A percentile compares a stretch with the other conserved stretches of the same genome.
Evolutionary conservation across 1,139 yeast genomes (phyloP).

Genomic region (Zygosaccharomyces sapae): DNA sequence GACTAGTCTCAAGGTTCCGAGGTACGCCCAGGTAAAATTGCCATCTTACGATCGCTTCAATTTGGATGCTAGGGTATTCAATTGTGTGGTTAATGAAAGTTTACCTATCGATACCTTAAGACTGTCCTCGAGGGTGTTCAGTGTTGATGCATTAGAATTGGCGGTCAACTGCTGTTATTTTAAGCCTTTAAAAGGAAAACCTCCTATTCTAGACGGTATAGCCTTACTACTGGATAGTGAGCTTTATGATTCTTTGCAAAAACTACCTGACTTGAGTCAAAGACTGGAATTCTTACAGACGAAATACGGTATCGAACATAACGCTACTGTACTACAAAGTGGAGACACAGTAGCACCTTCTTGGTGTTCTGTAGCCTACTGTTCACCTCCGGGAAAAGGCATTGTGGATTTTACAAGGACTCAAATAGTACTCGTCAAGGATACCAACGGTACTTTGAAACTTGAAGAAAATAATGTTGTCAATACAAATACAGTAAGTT

Average conservation of each 20-base stretch:
- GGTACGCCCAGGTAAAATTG: slow-evolving; percentile 16
- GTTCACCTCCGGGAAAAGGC: slow-evolving; percentile 23
- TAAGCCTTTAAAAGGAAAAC: slow-evolving; percentile 8
- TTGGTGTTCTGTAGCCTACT: slow-evolving; percentile 24
- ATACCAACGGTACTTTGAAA: slow-evolving; percentile 3
- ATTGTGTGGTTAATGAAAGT: slow-evolving; percentile 10
- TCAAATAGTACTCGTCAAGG: slow-evolving; percentile 23
- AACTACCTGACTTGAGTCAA: slow-evolving; percentile 17
- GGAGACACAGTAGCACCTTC: slow-evolving; percentile 17
- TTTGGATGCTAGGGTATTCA: slow-evolving; percentile 3
- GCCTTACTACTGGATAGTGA: slow-evolving; percentile 18
- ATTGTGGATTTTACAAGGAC: slow-evolving; percentile 23
- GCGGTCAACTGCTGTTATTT: slow-evolving; percentile 19
- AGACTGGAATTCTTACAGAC: slow-evolving; percentile 21
- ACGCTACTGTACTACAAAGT: slow-evolving; percentile 19
- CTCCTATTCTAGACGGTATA: slow-evolving; percentile 20
- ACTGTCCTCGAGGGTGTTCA: slow-evolving; percentile 13
- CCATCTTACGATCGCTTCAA: slow-evolving; percentile 14
- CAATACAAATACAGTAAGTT: neutral
- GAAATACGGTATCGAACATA: slow-evolving; percentile 22
- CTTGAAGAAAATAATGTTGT: neutral
- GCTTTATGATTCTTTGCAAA: slow-evolving; percentile 26
- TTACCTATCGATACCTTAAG: slow-evolving; percentile 17
- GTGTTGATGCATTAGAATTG: slow-evolving; percentile 10
- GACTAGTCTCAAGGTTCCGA: neutral